Percentiles rank a stretch among this genome's conserved stretches.
Evolutionary conservation across 73 alveolate species (phyloP).

Genomic region (Halteria grandinella): DNA sequence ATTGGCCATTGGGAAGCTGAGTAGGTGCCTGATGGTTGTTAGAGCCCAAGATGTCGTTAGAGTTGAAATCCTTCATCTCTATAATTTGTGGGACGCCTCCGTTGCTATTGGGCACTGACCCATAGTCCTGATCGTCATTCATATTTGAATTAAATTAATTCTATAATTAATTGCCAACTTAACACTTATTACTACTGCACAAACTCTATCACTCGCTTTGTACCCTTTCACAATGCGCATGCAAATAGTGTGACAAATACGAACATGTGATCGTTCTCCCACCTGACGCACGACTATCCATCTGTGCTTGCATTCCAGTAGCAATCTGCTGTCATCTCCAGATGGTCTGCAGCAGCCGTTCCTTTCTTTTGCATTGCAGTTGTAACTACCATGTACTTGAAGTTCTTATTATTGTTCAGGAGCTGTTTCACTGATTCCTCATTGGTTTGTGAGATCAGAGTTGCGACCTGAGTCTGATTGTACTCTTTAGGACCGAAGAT

Average conservation of each 20-base stretch:
- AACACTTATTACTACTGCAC: not conserved
- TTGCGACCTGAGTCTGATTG: slow-evolving; percentile 42
- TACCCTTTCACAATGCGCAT: slow-evolving; percentile 37
- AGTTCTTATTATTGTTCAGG: slow-evolving; percentile 18
- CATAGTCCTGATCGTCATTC: not conserved
- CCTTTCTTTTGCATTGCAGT: slow-evolving; percentile 41
- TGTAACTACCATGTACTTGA: slow-evolving; percentile 53
- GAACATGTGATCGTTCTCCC: slow-evolving; percentile 40
- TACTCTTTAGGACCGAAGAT: slow-evolving; percentile 28
- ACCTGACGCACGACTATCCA: slow-evolving; percentile 34
- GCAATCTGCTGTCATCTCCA: slow-evolving; percentile 38
- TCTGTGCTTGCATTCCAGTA: slow-evolving; percentile 51
- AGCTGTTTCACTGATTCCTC: slow-evolving; percentile 24
- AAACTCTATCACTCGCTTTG: not conserved
- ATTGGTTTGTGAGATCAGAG: slow-evolving; percentile 22
- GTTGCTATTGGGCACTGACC: not conserved
- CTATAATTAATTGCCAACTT: not conserved
- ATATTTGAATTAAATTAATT: slow-evolving; percentile 5
- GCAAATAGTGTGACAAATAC: slow-evolving; percentile 37
- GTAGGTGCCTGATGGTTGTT: no score
- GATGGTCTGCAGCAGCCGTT: slow-evolving; percentile 3
- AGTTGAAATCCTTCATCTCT: no score
- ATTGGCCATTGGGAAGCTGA: no score
- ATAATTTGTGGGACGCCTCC: no score
- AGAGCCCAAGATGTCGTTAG: no score